Percentiles rank a stretch among this genome's conserved stretches.
Conservation (phyloP, 2,329 filamentous ascomycete species). For the Paecilomyces sp. region DNA sequence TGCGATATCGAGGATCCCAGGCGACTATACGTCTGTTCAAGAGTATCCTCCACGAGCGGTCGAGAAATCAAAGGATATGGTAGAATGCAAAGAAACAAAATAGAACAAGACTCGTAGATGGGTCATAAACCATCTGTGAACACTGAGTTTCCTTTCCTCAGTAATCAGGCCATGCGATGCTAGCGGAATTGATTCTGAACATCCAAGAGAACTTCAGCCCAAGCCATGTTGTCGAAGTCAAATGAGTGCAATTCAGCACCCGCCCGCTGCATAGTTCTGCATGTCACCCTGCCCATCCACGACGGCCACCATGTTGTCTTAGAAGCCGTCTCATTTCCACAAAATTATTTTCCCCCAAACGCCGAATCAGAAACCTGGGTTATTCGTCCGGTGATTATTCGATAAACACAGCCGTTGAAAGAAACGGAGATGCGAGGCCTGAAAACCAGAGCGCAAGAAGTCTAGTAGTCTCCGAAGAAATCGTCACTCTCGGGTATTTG, state of each 20-base stretch:
- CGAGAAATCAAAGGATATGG: neutral
- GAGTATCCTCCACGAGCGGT: neutral
- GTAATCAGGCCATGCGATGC: neutral
- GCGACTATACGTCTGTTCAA: neutral
- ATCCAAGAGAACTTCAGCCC: neutral
- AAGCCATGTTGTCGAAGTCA: neutral
- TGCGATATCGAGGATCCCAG: neutral
- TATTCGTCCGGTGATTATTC: neutral
- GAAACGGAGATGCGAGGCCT: neutral
- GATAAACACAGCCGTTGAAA: neutral
- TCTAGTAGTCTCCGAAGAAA: constrained; percentile 2
- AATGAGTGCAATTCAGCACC: neutral
- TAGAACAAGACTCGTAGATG: neutral
- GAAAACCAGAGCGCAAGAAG: neutral
- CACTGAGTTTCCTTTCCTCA: neutral
- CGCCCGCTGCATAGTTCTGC: neutral
- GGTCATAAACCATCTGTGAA: neutral
- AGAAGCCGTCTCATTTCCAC: neutral
- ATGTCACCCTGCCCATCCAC: neutral
- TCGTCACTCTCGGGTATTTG: neutral
- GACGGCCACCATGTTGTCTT: neutral
- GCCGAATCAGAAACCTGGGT: constrained; percentile 4
- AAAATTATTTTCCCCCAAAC: neutral
- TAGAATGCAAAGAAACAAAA: neutral
- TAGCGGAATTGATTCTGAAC: neutral